A percentile compares a stretch with the other conserved stretches of the same genome.
These are phyloP conservation scores for Alloteropsis semialata DNA, from an alignment of 176 grass and related monocot species.

Conservation along the genomic window DNA sequence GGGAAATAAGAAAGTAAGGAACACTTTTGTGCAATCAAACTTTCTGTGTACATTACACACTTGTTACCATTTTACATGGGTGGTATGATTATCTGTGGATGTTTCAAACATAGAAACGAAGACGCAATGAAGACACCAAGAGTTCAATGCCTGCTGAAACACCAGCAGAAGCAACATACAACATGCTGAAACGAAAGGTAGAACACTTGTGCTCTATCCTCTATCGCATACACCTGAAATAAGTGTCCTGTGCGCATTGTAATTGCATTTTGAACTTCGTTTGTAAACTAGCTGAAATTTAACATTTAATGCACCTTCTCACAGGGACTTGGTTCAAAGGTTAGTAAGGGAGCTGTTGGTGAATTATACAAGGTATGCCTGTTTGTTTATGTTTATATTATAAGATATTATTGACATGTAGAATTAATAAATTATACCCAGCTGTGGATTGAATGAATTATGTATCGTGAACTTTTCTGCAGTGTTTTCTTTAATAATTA, in stretches of 20 bases:
- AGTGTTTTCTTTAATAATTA: neutral
- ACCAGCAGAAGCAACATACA: constrained; percentile 78
- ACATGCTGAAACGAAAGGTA: constrained; percentile 93
- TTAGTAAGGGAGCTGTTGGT: constrained; percentile 61
- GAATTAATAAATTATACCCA: neutral
- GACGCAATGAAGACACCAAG: constrained; percentile 47
- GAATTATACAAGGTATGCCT: constrained; percentile 61
- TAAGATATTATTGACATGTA: neutral
- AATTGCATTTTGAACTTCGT: neutral
- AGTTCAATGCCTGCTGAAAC: constrained; percentile 57
- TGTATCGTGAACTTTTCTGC: neutral
- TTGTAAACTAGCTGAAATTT: neutral
- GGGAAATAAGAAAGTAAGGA: constrained; percentile 50
- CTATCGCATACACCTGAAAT: neutral
- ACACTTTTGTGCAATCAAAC: neutral
- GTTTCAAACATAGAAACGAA: constrained; percentile 55
- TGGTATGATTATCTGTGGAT: neutral
- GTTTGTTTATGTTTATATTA: constrained; percentile 12
- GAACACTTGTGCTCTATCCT: neutral
- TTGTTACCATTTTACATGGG: neutral
- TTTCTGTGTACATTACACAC: neutral
- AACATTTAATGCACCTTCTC: constrained; percentile 14
- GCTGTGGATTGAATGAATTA: constrained; percentile 7
- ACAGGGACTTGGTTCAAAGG: constrained; percentile 63
- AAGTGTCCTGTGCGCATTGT: neutral